These are phyloP conservation scores for Calycina herbarum DNA, from an alignment of 2,329 filamentous ascomycete species.

Conservation along the genomic window DNA sequence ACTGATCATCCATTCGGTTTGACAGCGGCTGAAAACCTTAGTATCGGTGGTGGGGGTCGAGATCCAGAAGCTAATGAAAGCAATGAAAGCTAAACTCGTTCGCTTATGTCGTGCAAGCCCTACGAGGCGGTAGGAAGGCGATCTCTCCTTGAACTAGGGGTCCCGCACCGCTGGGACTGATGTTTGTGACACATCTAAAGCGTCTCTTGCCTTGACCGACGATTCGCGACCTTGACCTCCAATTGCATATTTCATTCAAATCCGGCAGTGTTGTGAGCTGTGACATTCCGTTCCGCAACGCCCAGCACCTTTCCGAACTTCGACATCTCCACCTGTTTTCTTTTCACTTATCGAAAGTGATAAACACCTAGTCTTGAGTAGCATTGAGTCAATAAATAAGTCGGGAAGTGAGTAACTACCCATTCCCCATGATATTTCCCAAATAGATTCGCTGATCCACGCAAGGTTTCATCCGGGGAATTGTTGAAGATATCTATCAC, in stretches of 20 bases:
- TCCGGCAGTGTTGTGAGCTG: constrained; percentile 12
- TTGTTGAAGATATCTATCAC: constrained; percentile 9
- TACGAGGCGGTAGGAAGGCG: constrained; percentile 5
- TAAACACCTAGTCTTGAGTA: constrained; percentile 1
- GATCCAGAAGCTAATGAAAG: not conserved
- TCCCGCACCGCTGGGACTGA: constrained; percentile 7
- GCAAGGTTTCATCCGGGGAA: not conserved
- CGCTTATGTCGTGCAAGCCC: constrained; percentile 9
- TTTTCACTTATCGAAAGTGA: constrained; percentile 15
- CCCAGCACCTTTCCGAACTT: constrained; percentile 14
- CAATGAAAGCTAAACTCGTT: not conserved
- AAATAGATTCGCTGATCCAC: not conserved
- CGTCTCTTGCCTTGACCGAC: constrained; percentile 9
- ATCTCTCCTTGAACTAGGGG: constrained; percentile 6
- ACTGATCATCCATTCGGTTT: not conserved
- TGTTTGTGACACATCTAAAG: constrained; percentile 15
- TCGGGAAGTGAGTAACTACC: not conserved
- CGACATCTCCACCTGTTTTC: constrained; percentile 4
- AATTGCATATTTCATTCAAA: constrained; percentile 8
- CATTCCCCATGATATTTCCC: constrained; percentile 19
- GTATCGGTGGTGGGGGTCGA: not conserved
- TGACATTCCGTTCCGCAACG: constrained; percentile 15
- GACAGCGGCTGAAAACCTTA: not conserved
- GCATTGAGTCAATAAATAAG: not conserved
- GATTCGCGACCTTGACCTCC: constrained; percentile 10